phyloP scores from a whole-genome alignment of 1,284 basidiomycete species.

The Agroathelia rolfsii region DNA sequence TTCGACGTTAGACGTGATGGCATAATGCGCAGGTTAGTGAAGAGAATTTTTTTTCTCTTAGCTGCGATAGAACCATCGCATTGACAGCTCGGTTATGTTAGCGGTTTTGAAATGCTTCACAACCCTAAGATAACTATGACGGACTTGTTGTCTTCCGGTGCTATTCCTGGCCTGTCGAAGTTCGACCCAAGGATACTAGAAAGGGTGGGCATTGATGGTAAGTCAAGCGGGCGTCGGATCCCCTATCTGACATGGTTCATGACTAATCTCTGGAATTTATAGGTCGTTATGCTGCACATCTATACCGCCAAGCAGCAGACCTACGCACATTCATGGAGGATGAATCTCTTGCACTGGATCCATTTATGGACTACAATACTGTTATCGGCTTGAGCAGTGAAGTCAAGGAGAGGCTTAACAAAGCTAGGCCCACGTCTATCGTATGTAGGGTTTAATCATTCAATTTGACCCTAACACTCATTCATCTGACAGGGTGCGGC shows the following conservation, averaged over 20 bases:
- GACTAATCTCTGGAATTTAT: neutral
- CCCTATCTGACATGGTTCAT: conserved; percentile 1
- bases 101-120: conserved; percentile 70
- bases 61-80: too few species aligned
- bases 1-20: conserved; percentile 53
- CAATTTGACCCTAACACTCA: too few species aligned
- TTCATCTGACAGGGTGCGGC: conserved; percentile 60
- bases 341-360: conserved; percentile 62
- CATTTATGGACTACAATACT: conserved; percentile 55
- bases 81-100: too few species aligned
- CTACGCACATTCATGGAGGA: conserved; percentile 71
- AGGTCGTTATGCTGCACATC: conserved; percentile 54
- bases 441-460: conserved; percentile 43
- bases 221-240: conserved; percentile 12
- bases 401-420: conserved; percentile 56
- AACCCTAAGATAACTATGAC: conserved; percentile 46
- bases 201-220: conserved; percentile 68
- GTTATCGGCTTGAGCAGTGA: conserved; percentile 71
- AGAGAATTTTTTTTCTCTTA: neutral
- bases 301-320: conserved; percentile 65
- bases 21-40: conserved; percentile 42
- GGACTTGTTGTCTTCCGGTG: conserved; percentile 26
- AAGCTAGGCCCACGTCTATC: conserved; percentile 58
- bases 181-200: conserved; percentile 44
- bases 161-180: conserved; percentile 45